These are phyloP conservation scores for Isatis tinctoria DNA, from an alignment of 345 rosid species.

Conservation along the genomic window DNA sequence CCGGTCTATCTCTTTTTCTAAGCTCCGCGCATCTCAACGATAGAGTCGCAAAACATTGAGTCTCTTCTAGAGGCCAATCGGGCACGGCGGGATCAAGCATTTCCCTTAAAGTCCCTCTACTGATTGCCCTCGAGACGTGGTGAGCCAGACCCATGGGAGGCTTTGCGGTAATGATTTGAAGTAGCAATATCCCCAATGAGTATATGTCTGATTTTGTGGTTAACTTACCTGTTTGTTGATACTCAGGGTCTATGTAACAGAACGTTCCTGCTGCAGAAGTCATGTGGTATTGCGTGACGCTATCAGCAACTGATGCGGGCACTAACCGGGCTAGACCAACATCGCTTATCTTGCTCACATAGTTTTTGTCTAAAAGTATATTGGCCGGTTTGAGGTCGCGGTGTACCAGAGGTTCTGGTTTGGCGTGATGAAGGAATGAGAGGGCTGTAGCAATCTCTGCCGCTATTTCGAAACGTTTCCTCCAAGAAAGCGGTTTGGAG, in stretches of 20 bases:
- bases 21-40: conserved; percentile 63
- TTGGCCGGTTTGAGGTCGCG: conserved; percentile 90
- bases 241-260: conserved; percentile 88
- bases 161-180: conserved; percentile 70
- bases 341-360: conserved; percentile 78
- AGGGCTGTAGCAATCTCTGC: conserved; percentile 80
- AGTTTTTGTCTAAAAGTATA: conserved; percentile 73
- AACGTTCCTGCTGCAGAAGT: conserved; percentile 90
- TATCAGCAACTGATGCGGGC: conserved; percentile 69
- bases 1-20: conserved; percentile 77
- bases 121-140: conserved; percentile 57
- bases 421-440: conserved; percentile 81
- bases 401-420: conserved; percentile 87
- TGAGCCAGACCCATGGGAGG: conserved; percentile 83
- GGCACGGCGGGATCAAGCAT: conserved; percentile 56
- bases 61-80: conserved; percentile 72
- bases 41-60: conserved; percentile 48
- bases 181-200: conserved; percentile 74
- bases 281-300: conserved; percentile 73
- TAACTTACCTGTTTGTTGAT: conserved; percentile 79
- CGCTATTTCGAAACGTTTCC: conserved; percentile 59
- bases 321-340: conserved; percentile 89
- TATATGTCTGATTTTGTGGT: conserved; percentile 73
- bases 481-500: conserved; percentile 65
- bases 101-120: conserved; percentile 51